Percentiles rank a stretch among this genome's conserved stretches.
phyloP scores from a whole-genome alignment of 2,329 filamentous ascomycete genomes.

The Cordyceps javanica region DNA sequence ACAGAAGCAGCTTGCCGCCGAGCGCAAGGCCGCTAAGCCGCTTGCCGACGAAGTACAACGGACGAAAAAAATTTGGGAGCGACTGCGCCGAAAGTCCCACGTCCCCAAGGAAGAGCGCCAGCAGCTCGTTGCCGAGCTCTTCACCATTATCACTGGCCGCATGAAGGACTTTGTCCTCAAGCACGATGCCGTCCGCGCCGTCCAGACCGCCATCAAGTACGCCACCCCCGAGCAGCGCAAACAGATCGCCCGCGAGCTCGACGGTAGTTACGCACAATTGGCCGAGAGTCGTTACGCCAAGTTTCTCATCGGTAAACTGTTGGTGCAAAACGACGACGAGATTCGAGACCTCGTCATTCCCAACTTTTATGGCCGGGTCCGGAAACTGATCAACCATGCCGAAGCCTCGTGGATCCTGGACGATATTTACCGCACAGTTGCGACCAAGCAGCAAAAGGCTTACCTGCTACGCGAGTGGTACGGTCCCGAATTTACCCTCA shows the following conservation, averaged over 20 bases:
- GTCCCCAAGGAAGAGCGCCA: slow-evolving; percentile 85
- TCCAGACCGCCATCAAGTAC: slow-evolving; percentile 97
- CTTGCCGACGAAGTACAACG: slow-evolving; percentile 83
- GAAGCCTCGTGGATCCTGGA: slow-evolving; percentile 98
- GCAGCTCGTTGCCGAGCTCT: slow-evolving; percentile 81
- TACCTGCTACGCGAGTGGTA: slow-evolving; percentile 91
- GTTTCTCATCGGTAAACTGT: slow-evolving; percentile 90
- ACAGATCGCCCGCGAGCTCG: slow-evolving; percentile 79
- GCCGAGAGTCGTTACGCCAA: slow-evolving; percentile 97
- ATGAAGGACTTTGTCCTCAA: slow-evolving; percentile 97
- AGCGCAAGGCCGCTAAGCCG: slow-evolving; percentile 88
- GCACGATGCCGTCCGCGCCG: slow-evolving; percentile 93
- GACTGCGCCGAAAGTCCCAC: slow-evolving; percentile 84
- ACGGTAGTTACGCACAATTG: slow-evolving; percentile 75
- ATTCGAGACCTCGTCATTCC: slow-evolving; percentile 84
- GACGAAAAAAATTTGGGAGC: slow-evolving; percentile 96
- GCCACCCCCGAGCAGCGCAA: slow-evolving; percentile 77
- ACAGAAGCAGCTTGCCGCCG: slow-evolving; percentile 80
- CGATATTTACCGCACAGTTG: slow-evolving; percentile 87
- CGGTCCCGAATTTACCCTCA: slow-evolving; percentile 83
- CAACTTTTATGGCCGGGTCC: slow-evolving; percentile 91
- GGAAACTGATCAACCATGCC: slow-evolving; percentile 88
- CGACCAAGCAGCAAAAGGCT: slow-evolving; percentile 79
- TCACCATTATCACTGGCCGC: slow-evolving; percentile 81
- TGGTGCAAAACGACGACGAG: slow-evolving; percentile 84